A percentile compares a stretch with the other conserved stretches of the same genome.
These are phyloP conservation scores for Sisymbrium altissimum DNA, from an alignment of 345 rosid genomes.

Conservation along the genomic window DNA sequence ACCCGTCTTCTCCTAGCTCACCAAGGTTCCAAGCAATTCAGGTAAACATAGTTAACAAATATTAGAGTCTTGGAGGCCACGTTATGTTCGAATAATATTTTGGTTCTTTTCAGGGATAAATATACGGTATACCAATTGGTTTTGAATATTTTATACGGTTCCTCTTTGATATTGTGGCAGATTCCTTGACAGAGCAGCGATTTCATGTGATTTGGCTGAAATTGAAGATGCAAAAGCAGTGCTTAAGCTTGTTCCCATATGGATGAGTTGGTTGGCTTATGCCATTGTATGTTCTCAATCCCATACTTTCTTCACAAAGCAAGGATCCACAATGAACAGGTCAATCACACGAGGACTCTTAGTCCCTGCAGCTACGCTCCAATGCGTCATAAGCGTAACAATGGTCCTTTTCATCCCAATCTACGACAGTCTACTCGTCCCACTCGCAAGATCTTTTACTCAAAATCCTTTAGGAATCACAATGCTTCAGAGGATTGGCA, in stretches of 20 bases:
- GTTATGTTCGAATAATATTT: not conserved
- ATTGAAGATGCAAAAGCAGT: constrained; percentile 52
- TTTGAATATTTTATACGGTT: not conserved
- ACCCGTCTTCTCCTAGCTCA: constrained; percentile 12
- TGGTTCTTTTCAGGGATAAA: not conserved
- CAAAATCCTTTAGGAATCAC: constrained; percentile 36
- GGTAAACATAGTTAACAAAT: constrained; percentile 27
- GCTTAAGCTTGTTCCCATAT: constrained; percentile 45
- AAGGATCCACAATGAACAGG: constrained; percentile 51
- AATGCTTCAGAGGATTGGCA: constrained; percentile 36
- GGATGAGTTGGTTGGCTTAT: constrained; percentile 43
- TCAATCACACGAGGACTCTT: constrained; percentile 32
- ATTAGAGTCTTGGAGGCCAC: not conserved
- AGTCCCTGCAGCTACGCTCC: constrained; percentile 56
- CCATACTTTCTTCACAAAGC: constrained; percentile 52
- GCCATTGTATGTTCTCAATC: constrained; percentile 46
- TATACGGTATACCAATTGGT: not conserved
- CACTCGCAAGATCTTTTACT: constrained; percentile 36
- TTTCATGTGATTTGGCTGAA: constrained; percentile 35
- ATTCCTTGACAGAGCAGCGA: constrained; percentile 47
- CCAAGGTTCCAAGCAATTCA: constrained; percentile 38
- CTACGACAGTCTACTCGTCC: constrained; percentile 51
- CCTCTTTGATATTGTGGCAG: constrained; percentile 20
- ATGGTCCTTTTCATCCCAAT: constrained; percentile 42
- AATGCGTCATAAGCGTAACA: constrained; percentile 44